Evolutionary conservation across 2,329 filamentous ascomycete genomes (phyloP).

Genomic region (Nannizziopsis arthrosporioides): DNA sequence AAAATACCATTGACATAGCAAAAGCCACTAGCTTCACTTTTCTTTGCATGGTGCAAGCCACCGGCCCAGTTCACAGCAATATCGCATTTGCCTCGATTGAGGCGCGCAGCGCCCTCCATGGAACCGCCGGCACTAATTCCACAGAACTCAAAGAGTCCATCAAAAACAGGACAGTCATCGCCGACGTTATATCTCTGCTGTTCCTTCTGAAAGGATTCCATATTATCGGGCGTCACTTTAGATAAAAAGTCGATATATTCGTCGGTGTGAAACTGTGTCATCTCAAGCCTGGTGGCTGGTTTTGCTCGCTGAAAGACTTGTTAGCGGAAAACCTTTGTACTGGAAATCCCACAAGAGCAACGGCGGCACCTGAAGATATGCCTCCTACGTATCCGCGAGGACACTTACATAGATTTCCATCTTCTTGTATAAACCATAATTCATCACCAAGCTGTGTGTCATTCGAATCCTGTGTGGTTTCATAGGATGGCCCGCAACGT

Average conservation of each 20-base stretch:
- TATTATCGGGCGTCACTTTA: constrained; percentile 96
- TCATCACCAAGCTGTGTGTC: constrained; percentile 56
- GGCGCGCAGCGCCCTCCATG: constrained; percentile 58
- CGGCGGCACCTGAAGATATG: not conserved
- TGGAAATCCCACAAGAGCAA: constrained; percentile 1
- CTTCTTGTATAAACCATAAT: constrained; percentile 61
- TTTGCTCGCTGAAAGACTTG: constrained; percentile 56
- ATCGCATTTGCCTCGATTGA: constrained; percentile 58
- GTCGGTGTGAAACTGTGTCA: constrained; percentile 63
- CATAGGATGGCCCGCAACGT: constrained; percentile 63
- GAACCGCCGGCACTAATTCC: constrained; percentile 58
- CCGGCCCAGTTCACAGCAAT: constrained; percentile 78
- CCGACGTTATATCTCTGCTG: constrained; percentile 68
- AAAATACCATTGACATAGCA: constrained; percentile 79
- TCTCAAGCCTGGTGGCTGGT: constrained; percentile 59
- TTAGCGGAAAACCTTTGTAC: constrained; percentile 18
- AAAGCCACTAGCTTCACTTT: constrained; percentile 86
- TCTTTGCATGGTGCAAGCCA: constrained; percentile 92
- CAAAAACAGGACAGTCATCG: constrained; percentile 54
- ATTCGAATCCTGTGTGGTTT: constrained; percentile 58
- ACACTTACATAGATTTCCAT: constrained; percentile 56
- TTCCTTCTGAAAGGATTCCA: constrained; percentile 85
- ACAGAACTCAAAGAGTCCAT: constrained; percentile 59
- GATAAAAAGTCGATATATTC: constrained; percentile 62
- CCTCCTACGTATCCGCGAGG: not conserved